Percentiles rank a stretch among this genome's conserved stretches.
These are phyloP conservation scores for Tulasnella sp. DNA, from an alignment of 768 basidiomycete species.

Conservation along the genomic window DNA sequence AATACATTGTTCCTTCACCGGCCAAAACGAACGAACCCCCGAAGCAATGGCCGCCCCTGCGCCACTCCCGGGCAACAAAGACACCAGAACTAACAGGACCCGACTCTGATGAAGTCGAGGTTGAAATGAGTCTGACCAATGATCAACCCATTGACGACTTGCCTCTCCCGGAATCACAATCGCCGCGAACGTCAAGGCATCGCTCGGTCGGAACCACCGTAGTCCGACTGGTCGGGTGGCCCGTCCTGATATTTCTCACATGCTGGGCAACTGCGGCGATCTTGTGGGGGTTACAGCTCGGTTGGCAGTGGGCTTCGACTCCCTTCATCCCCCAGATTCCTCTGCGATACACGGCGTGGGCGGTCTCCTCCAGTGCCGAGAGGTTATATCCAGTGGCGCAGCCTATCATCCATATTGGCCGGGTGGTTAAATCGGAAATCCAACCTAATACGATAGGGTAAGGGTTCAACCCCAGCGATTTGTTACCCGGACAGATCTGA, in stretches of 20 bases:
- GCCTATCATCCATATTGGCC: background rate
- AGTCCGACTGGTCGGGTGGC: background rate
- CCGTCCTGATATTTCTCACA: background rate
- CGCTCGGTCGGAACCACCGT: background rate
- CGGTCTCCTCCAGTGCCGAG: background rate
- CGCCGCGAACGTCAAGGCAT: background rate
- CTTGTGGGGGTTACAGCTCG: background rate
- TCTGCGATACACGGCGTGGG: background rate
- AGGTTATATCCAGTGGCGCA: background rate
- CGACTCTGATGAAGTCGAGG: background rate
- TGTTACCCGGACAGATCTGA: background rate
- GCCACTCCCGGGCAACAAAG: background rate
- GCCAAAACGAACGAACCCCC: background rate
- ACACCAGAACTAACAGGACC: background rate
- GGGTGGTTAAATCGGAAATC: background rate
- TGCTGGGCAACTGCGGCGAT: background rate
- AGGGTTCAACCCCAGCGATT: background rate
- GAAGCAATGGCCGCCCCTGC: background rate
- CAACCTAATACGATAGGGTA: background rate
- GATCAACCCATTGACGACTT: background rate
- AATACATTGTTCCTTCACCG: background rate
- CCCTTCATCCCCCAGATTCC: background rate
- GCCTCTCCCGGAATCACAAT: background rate
- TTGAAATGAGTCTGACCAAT: background rate
- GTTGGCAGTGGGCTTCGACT: background rate